Base-by-base conservation (phyloP, 2,329 filamentous ascomycete genomes). In the Cordyceps farinosa region DNA sequence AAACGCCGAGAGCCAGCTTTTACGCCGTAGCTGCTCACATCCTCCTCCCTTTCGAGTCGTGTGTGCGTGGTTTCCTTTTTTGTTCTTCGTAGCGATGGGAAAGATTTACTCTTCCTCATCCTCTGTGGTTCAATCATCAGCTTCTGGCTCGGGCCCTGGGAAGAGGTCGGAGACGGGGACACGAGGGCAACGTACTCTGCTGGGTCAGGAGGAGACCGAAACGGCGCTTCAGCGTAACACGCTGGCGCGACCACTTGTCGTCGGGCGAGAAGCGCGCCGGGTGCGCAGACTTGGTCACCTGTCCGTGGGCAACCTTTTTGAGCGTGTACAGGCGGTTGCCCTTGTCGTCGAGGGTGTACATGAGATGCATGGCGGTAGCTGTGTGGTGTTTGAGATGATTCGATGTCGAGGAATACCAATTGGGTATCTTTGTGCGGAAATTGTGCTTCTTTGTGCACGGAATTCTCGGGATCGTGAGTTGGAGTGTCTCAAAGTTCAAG, bases 241-340 rank as follows among this genome's bases (percentile, higher is more conserved):
- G 88, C 81, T 98, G 94, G 75, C 92, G 90, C 73, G 92, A 97
- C 85, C 96, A 98, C 84, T 97, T 97, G 84, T 99, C 95, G 80
- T 99, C 95, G 67, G 95, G 95, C 53, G 92, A 97, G 84, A 98
- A 99, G 70, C 95, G 86, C 50, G 95, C 95, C 53, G 95, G 94
- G 81, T 98, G 94, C 63, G 95, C 95, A 61, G 90, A 95, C 84
- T 96, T 97, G 77, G 94, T 96, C 73, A 97, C 91, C 75, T 92
- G 87, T 74, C 90, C 90, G 70, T 87, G 83, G 71, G 84, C 81
- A 69, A 96, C 86, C 82, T 98, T 97, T 81, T 97, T 94, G 69
- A 98, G 87, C 54, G 95, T 98, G 85, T 98, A 99, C 72, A 90
- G 80, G 77, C 94, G 92, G 82, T 92, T 94, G 83, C 94, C 93